Conservation (phyloP, 345 rosid genomes). For the Murraya paniculata region DNA sequence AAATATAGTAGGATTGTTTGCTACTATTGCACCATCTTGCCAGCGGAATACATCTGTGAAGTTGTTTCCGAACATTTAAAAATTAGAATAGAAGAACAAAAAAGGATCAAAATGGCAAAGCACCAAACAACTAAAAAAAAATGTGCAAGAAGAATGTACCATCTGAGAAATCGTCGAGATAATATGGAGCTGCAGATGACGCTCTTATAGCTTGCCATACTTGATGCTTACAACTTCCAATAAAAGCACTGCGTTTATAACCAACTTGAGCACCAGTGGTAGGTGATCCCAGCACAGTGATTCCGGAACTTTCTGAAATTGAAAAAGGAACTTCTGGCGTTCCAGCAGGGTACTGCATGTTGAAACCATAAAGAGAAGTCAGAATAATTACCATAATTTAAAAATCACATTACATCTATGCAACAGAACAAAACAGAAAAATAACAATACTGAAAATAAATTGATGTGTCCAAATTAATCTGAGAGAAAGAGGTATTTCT, state of each 20-base stretch:
- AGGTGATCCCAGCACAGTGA: slow-evolving; percentile 55
- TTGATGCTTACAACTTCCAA: slow-evolving; percentile 95
- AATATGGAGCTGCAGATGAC: slow-evolving; percentile 98
- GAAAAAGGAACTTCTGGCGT: slow-evolving; percentile 83
- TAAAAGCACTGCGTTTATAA: slow-evolving; percentile 84
- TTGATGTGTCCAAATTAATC: background rate
- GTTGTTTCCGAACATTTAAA: slow-evolving; percentile 1
- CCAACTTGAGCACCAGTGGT: slow-evolving; percentile 79
- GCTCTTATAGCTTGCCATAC: slow-evolving; percentile 99
- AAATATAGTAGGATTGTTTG: slow-evolving; percentile 92
- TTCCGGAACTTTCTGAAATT: slow-evolving; percentile 74
- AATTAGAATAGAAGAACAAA: background rate
- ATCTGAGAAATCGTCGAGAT: slow-evolving; percentile 95
- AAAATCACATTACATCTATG: background rate
- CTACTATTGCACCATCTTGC: slow-evolving; percentile 99
- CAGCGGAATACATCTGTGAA: slow-evolving; percentile 71
- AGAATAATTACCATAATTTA: slow-evolving; percentile 1
- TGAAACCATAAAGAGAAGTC: background rate
- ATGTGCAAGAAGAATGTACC: slow-evolving; percentile 42
- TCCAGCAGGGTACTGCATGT: slow-evolving; percentile 81
- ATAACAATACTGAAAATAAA: background rate
- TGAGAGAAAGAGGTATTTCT: background rate
- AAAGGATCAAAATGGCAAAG: background rate
- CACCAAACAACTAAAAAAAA: slow-evolving; percentile 2
- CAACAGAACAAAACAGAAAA: slow-evolving; percentile 4